Evolutionary conservation across 805 yeast species (phyloP).

Genomic region (Zygosaccharomyces kombuchaensis): DNA sequence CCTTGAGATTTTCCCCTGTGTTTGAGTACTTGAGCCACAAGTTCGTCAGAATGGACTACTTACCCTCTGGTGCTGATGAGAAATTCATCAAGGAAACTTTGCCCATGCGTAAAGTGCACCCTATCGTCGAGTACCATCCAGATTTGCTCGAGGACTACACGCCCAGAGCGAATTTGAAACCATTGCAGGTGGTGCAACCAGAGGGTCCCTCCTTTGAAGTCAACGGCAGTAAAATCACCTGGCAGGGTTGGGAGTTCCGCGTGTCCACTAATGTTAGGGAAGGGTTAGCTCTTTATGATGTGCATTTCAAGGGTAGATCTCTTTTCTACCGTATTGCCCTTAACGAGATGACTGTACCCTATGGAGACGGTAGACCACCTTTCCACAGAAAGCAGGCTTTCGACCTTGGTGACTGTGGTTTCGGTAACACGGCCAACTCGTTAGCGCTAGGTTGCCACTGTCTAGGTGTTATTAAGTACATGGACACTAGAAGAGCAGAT

Average conservation of each 20-base stretch:
- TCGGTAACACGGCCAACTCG: slow-evolving; percentile 67
- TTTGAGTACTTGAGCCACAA: slow-evolving; percentile 57
- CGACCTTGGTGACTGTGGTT: slow-evolving; percentile 82
- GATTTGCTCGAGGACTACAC: slow-evolving; percentile 53
- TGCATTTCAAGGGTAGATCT: slow-evolving; percentile 70
- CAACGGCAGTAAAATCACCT: slow-evolving; percentile 55
- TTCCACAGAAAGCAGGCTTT: slow-evolving; percentile 84
- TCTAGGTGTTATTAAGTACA: slow-evolving; percentile 70
- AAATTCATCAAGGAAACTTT: slow-evolving; percentile 48
- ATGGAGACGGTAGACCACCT: slow-evolving; percentile 81
- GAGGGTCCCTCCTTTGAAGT: slow-evolving; percentile 72
- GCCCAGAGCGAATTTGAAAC: slow-evolving; percentile 54
- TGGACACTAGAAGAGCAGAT: slow-evolving; percentile 56
- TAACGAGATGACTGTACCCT: slow-evolving; percentile 85
- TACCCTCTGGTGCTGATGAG: slow-evolving; percentile 69
- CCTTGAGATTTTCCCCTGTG: slow-evolving; percentile 70
- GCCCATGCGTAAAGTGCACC: slow-evolving; percentile 53
- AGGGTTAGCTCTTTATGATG: slow-evolving; percentile 72
- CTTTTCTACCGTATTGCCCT: slow-evolving; percentile 66
- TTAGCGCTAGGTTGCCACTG: slow-evolving; percentile 76
- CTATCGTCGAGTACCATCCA: slow-evolving; percentile 68
- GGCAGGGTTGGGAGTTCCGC: slow-evolving; percentile 86
- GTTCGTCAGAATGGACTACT: slow-evolving; percentile 66
- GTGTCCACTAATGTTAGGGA: slow-evolving; percentile 69
- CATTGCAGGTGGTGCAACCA: slow-evolving; percentile 66